Base-by-base conservation (phyloP, 495 filamentous ascomycete species). In the Tuber aestivum region DNA sequence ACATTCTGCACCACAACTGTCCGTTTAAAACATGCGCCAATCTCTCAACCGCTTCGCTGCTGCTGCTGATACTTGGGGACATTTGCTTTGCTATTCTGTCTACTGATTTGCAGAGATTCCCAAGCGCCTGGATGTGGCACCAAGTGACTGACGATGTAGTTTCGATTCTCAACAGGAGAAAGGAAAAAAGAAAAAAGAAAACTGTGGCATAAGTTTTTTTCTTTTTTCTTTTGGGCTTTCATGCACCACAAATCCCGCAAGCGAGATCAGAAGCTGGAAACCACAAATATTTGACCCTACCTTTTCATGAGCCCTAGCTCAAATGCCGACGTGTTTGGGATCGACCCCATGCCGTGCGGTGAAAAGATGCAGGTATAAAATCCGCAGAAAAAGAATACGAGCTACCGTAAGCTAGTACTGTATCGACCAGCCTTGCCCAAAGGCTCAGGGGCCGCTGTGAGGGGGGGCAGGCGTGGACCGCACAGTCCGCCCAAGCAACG, bases 21-120 rank as follows among this genome's bases (percentile, higher is more conserved):
- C 56, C 18, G 27, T 65, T 65, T 35, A 65, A 65, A 65, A 35
- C 56, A 65, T 65, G 56, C 56, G 56, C 35, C 56, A 65, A 65
- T 1, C 56, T 61, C 27, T 65, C 56, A 65, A 27, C 56, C 56
- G 56, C 32, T 35, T 14, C 27, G 27, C 7, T 65, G 27, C 56
- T 65, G 56, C 27, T 65, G 56, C 27, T 32, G 56, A 35, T 27
- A 35, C 56, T 65, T 35, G 56, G 56, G 56, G 56, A 27, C 1
- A 12, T 18, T 65, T 65, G 56, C 27, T 35, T 65, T 65, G 56
- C 27, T 32, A 61, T 61, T 35, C 27, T 65, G 56, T 32, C 56
- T 35, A 65, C 56, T 65, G 56, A 35, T 65, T 65, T 65, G 56
- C 56, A 65, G 27, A 65, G 56, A 27, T 27, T 65, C 56, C 27